phyloP scores from a whole-genome alignment of 345 rosid species.

The Adansonia digitata region DNA sequence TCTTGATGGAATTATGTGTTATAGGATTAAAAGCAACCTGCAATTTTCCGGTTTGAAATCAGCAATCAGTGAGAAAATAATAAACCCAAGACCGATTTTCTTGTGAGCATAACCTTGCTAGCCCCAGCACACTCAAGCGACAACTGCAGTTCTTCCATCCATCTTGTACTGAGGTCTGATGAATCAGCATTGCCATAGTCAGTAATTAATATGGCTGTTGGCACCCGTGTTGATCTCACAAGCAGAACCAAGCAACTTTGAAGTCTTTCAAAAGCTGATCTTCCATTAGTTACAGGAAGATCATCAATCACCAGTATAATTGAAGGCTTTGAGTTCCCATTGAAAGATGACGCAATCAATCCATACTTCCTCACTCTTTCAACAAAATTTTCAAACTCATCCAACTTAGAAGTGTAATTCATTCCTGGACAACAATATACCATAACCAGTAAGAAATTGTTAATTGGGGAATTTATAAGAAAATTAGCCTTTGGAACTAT shows the following conservation, averaged over 20 bases:
- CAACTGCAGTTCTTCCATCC: conserved; percentile 59
- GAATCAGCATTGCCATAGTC: conserved; percentile 57
- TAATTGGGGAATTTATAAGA: not conserved
- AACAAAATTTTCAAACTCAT: conserved; percentile 77
- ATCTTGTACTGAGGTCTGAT: conserved; percentile 38
- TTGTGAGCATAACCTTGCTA: conserved; percentile 60
- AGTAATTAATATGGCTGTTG: conserved; percentile 65
- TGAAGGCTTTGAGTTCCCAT: conserved; percentile 33
- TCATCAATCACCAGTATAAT: conserved; percentile 77
- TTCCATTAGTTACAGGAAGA: conserved; percentile 70
- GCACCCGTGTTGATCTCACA: conserved; percentile 58
- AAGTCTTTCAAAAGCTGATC: conserved; percentile 66
- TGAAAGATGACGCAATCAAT: conserved; percentile 42
- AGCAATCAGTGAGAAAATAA: conserved; percentile 13
- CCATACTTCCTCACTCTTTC: conserved; percentile 75
- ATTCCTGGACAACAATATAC: conserved; percentile 39
- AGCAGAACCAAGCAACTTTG: conserved; percentile 62
- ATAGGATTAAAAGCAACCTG: conserved; percentile 89
- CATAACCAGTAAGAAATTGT: conserved; percentile 5
- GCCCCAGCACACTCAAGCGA: conserved; percentile 81
- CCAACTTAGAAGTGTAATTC: conserved; percentile 79
- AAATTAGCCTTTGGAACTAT: not conserved
- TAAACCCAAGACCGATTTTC: conserved; percentile 15
- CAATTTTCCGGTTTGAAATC: conserved; percentile 26
- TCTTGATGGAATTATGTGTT: conserved; percentile 76